Conservation (phyloP, 1,284 basidiomycete genomes). For the Ceraceosorus bombacis region DNA sequence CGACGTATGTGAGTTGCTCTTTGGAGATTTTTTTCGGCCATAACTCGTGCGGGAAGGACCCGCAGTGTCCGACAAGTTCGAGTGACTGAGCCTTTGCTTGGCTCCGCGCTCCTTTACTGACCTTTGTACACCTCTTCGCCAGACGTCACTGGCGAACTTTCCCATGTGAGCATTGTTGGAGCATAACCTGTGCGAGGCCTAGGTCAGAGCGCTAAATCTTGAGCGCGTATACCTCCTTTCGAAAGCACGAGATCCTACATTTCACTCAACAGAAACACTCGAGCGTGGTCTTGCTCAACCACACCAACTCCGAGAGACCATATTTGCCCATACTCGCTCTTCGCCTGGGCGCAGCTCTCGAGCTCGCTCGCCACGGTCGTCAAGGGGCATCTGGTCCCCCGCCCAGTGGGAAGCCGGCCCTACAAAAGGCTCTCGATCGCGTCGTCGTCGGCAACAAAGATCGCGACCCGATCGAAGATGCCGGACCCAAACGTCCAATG, state of each 20-base stretch:
- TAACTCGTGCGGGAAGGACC: too few species aligned
- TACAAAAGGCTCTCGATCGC: too few species aligned
- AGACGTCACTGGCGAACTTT: constrained; percentile 43
- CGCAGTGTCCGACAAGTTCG: not conserved
- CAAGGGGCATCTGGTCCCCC: too few species aligned
- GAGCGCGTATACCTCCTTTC: not conserved
- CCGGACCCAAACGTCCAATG: too few species aligned
- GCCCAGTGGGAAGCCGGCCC: too few species aligned
- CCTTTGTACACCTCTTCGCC: not conserved
- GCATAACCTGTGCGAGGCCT: not conserved
- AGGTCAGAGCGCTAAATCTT: not conserved
- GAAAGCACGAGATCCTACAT: constrained; percentile 43
- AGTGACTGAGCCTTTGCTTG: not conserved
- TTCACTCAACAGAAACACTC: constrained; percentile 31
- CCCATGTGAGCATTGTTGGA: constrained; percentile 20
- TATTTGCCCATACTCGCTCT: constrained; percentile 30
- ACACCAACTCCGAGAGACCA: constrained; percentile 43
- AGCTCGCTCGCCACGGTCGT: not conserved
- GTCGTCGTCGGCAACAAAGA: too few species aligned
- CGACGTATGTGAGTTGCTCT: constrained; percentile 29
- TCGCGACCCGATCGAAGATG: too few species aligned
- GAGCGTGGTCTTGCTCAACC: constrained; percentile 41
- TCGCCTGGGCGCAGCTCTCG: constrained; percentile 14
- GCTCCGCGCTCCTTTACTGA: not conserved
- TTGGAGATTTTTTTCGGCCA: not conserved